phyloP scores from a whole-genome alignment of 768 basidiomycete species.

The Hygrocybe punicea region DNA sequence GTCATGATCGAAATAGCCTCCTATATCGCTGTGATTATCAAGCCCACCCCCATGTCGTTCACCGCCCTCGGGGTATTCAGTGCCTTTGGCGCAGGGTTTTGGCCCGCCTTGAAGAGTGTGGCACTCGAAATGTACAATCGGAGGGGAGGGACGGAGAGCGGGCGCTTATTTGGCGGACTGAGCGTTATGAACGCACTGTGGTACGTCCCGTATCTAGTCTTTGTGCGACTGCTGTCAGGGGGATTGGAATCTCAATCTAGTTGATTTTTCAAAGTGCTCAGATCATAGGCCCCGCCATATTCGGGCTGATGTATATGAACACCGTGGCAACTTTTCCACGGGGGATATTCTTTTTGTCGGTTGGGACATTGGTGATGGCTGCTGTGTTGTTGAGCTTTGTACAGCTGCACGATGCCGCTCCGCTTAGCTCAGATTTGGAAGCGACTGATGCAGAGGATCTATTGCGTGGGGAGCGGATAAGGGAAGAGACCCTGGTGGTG shows the following conservation, averaged over 20 bases:
- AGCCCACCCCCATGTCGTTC: conserved; percentile 49
- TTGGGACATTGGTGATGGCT: conserved; percentile 38
- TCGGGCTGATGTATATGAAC: conserved; percentile 64
- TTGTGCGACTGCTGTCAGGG: background rate
- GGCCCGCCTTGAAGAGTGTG: conserved; percentile 67
- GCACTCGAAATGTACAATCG: conserved; percentile 62
- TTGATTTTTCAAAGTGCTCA: conserved; percentile 44
- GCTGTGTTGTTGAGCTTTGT: conserved; percentile 49
- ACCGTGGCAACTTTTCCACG: conserved; percentile 71
- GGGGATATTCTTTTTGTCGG: conserved; percentile 62
- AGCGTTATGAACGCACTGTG: conserved; percentile 70
- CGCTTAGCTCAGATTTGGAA: conserved; percentile 17
- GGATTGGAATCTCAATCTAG: conserved; percentile 2
- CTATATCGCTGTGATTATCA: conserved; percentile 49
- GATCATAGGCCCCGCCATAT: conserved; percentile 69
- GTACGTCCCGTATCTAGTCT: conserved; percentile 29
- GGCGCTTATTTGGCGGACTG: conserved; percentile 76
- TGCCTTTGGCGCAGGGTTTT: conserved; percentile 60
- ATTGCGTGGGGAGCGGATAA: background rate
- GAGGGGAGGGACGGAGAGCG: conserved; percentile 59
- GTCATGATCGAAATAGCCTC: conserved; percentile 52
- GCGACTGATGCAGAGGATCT: conserved; percentile 6
- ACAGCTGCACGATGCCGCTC: conserved; percentile 33
- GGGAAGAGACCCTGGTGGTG: no score
- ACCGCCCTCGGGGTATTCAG: conserved; percentile 46